These are phyloP conservation scores for Moelleriella libera DNA, from an alignment of 2,329 filamentous ascomycete genomes.

Conservation along the genomic window DNA sequence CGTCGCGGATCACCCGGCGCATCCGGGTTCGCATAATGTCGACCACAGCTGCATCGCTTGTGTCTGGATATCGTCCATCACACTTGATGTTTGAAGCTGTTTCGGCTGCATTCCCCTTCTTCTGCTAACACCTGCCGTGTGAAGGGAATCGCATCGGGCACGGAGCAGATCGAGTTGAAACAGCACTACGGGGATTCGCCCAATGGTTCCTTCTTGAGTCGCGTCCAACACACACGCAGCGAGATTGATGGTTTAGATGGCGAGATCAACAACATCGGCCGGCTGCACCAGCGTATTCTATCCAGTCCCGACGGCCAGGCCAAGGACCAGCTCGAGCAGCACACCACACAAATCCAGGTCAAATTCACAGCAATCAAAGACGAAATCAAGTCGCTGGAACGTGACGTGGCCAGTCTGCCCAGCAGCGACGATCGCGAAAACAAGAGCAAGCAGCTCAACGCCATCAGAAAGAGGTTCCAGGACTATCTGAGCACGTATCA, in stretches of 20 bases:
- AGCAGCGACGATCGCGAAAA: conserved; percentile 39
- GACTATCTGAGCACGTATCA: conserved; percentile 57
- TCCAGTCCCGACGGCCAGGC: conserved; percentile 46
- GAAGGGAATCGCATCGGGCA: not conserved
- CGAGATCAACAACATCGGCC: conserved; percentile 53
- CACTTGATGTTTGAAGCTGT: not conserved
- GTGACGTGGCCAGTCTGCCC: conserved; percentile 50
- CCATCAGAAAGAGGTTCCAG: conserved; percentile 59
- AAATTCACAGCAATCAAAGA: conserved; percentile 66
- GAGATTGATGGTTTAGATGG: conserved; percentile 54
- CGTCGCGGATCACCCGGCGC: too few species aligned
- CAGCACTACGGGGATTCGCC: conserved; percentile 26
- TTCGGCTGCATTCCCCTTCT: not conserved
- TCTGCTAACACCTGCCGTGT: not conserved
- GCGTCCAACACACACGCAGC: conserved; percentile 51
- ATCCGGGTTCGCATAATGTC: too few species aligned
- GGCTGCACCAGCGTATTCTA: conserved; percentile 58
- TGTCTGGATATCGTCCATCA: not conserved
- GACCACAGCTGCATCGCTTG: not conserved
- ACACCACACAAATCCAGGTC: conserved; percentile 55
- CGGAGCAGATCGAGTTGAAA: not conserved
- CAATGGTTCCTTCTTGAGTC: conserved; percentile 45
- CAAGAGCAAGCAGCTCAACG: conserved; percentile 56
- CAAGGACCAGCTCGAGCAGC: conserved; percentile 46
- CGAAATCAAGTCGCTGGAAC: conserved; percentile 63